Percentiles rank a stretch among this genome's conserved stretches.
These are phyloP conservation scores for Rhodotorula kratochvilovae DNA, from an alignment of 768 basidiomycete genomes.

Conservation along the genomic window DNA sequence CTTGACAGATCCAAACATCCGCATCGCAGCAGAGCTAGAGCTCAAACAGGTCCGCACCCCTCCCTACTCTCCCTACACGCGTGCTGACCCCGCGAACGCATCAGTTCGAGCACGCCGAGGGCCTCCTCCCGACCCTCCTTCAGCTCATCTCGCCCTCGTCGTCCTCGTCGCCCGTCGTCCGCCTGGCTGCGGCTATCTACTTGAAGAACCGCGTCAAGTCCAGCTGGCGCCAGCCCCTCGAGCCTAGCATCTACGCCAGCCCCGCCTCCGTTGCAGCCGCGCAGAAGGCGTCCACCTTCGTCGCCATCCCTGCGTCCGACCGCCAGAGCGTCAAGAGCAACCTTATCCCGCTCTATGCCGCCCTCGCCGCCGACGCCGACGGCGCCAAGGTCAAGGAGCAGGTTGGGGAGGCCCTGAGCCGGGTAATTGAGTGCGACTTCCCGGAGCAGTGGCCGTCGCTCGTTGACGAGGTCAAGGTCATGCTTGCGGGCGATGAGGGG, in stretches of 20 bases:
- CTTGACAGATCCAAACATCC: slow-evolving; percentile 67
- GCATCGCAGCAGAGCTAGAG: slow-evolving; percentile 78
- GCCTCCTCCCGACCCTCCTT: slow-evolving; percentile 73
- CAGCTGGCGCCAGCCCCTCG: slow-evolving; percentile 53
- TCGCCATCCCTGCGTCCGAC: slow-evolving; percentile 63
- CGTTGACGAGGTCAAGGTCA: slow-evolving; percentile 61
- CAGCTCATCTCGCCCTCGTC: slow-evolving; percentile 71
- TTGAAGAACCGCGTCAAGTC: slow-evolving; percentile 80
- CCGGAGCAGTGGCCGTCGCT: slow-evolving; percentile 70
- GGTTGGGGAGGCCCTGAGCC: slow-evolving; percentile 68
- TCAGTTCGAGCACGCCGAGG: slow-evolving; percentile 60
- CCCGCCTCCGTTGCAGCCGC: slow-evolving; percentile 16
- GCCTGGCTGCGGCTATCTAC: slow-evolving; percentile 80
- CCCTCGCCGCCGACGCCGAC: slow-evolving; percentile 60
- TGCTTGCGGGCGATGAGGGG: slow-evolving; percentile 61
- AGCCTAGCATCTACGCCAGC: slow-evolving; percentile 8
- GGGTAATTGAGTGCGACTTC: slow-evolving; percentile 69
- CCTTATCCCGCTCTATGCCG: slow-evolving; percentile 66
- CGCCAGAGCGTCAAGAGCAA: slow-evolving; percentile 65
- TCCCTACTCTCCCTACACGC: neutral
- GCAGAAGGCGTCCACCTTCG: slow-evolving; percentile 48
- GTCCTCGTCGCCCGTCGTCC: slow-evolving; percentile 75
- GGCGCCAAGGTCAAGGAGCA: slow-evolving; percentile 66
- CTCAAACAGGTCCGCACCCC: slow-evolving; percentile 65
- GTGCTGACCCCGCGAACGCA: neutral